These are phyloP conservation scores for Stramenopiles sp. DNA, from an alignment of 352 stramenopile genomes.

Conservation along the genomic window DNA sequence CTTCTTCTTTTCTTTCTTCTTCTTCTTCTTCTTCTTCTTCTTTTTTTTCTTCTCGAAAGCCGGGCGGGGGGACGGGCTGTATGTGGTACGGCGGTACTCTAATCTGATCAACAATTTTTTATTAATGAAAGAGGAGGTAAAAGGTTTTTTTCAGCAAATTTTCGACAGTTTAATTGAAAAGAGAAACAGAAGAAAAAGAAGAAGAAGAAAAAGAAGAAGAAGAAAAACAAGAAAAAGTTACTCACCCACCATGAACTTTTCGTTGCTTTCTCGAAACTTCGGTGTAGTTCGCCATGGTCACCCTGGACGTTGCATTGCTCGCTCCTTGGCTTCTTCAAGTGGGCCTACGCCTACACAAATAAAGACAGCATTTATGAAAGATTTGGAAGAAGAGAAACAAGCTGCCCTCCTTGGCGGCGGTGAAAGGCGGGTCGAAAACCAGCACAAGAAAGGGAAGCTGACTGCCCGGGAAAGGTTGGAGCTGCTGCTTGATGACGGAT, in stretches of 20 bases:
- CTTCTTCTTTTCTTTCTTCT: too few relatives aligned
- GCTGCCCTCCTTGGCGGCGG: constrained; percentile 65
- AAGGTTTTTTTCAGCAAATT: too few relatives aligned
- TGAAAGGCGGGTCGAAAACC: constrained; percentile 45
- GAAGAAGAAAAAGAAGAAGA: constrained; percentile 15
- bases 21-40: too few relatives aligned
- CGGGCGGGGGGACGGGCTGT: too few relatives aligned
- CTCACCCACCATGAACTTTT: neutral
- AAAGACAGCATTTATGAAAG: neutral
- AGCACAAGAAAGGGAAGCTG: constrained; percentile 86
- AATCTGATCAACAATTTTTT: too few relatives aligned
- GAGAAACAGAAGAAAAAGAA: constrained; percentile 14
- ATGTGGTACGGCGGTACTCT: too few relatives aligned
- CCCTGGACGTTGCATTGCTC: neutral
- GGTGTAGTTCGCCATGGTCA: neutral
- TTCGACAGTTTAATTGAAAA: neutral
- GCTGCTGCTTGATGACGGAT: constrained; percentile 78
- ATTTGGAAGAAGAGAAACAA: constrained; percentile 37
- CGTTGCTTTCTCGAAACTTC: neutral
- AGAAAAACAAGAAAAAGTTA: too few relatives aligned
- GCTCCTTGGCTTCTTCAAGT: neutral
- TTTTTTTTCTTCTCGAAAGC: too few relatives aligned
- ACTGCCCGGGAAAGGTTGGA: constrained; percentile 83
- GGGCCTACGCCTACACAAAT: constrained; percentile 12
- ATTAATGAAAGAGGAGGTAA: too few relatives aligned